phyloP scores from a whole-genome alignment of 305 asterid genomes.

The Fraxinus floribunda region DNA sequence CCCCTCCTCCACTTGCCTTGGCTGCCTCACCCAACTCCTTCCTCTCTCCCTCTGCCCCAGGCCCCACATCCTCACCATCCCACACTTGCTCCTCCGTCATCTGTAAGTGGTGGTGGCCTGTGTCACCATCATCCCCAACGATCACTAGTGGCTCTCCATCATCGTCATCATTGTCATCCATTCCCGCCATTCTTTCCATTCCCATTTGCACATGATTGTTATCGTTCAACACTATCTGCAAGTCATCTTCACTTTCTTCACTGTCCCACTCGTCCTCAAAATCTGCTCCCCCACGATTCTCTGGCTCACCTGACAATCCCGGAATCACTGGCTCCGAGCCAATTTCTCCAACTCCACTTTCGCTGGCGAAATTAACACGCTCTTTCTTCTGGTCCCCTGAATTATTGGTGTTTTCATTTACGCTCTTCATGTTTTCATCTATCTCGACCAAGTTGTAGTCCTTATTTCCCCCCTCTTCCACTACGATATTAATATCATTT shows the following conservation, averaged over 20 bases:
- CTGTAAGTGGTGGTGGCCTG: slow-evolving; percentile 42
- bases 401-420: slow-evolving; percentile 23
- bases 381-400: slow-evolving; percentile 24
- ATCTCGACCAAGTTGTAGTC: slow-evolving; percentile 51
- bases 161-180: slow-evolving; percentile 67
- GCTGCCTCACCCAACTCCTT: slow-evolving; percentile 61
- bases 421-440: slow-evolving; percentile 27
- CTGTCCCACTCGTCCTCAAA: slow-evolving; percentile 77
- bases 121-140: slow-evolving; percentile 64
- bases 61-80: slow-evolving; percentile 69
- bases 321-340: slow-evolving; percentile 42
- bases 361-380: slow-evolving; percentile 17
- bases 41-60: slow-evolving; percentile 67
- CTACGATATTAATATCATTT: slow-evolving; percentile 51
- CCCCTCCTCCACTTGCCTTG: slow-evolving; percentile 54
- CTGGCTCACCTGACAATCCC: slow-evolving; percentile 47
- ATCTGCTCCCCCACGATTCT: slow-evolving; percentile 36
- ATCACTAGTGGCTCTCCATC: slow-evolving; percentile 84
- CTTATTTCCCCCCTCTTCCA: slow-evolving; percentile 65
- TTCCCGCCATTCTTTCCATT: slow-evolving; percentile 54
- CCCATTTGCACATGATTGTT: slow-evolving; percentile 63
- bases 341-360: slow-evolving; percentile 24
- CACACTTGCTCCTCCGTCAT: slow-evolving; percentile 67
- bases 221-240: slow-evolving; percentile 87
- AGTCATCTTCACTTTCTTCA: slow-evolving; percentile 92